These are phyloP conservation scores for Gautieria morchelliformis DNA, from an alignment of 768 basidiomycete genomes.

Conservation along the genomic window DNA sequence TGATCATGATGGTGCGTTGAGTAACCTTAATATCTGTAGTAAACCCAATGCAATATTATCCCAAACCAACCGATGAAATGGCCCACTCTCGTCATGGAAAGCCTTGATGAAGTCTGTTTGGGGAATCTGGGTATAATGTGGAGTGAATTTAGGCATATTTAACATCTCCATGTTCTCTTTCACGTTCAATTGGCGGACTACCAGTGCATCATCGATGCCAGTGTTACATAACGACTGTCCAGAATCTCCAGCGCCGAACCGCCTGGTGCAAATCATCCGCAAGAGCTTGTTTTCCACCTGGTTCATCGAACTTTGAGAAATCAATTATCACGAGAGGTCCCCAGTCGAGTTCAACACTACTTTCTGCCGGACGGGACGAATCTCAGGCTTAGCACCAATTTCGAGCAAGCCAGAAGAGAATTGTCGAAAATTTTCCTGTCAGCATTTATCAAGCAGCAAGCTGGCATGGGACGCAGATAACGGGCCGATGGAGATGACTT, in stretches of 20 bases:
- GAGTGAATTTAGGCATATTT: constrained; percentile 28
- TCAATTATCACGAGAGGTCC: constrained; percentile 20
- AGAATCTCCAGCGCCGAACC: constrained; percentile 9
- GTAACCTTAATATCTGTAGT: not conserved
- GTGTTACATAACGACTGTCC: constrained; percentile 25
- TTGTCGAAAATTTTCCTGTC: too few species aligned
- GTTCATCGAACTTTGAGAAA: constrained; percentile 13
- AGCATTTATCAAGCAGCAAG: too few species aligned
- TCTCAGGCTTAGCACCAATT: not conserved
- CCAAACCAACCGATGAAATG: constrained; percentile 24
- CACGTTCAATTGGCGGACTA: constrained; percentile 25
- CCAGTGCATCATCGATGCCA: constrained; percentile 31
- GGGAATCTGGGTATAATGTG: constrained; percentile 16
- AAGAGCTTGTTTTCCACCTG: constrained; percentile 14
- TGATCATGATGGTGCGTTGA: not conserved
- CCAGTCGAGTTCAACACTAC: constrained; percentile 22
- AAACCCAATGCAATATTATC: constrained; percentile 16
- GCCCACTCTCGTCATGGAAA: constrained; percentile 21
- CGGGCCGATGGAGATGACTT: not conserved
- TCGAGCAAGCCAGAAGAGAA: not conserved
- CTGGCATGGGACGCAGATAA: not conserved
- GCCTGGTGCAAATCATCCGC: constrained; percentile 13
- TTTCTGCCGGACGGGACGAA: constrained; percentile 15
- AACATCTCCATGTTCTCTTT: constrained; percentile 31
- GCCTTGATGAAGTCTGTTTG: constrained; percentile 18